These are phyloP conservation scores for Lepidium sativum DNA, from an alignment of 345 rosid genomes.

Conservation along the genomic window DNA sequence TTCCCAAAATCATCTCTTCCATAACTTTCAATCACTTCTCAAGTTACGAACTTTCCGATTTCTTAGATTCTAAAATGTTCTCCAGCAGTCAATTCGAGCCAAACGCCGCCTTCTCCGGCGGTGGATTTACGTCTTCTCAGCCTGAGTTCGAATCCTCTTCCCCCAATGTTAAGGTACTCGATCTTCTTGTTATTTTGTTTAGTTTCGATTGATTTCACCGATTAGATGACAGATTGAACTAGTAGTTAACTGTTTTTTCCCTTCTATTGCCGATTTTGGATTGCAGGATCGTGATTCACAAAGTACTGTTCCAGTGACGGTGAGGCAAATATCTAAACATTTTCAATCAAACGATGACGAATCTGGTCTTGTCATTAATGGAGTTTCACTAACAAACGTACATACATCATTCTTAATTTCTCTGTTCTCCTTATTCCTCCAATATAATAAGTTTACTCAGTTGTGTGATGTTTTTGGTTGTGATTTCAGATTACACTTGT, in stretches of 20 bases:
- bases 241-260: background rate
- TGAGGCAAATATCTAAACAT: constrained; percentile 75
- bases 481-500: constrained; percentile 56
- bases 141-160: constrained; percentile 49
- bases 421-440: background rate
- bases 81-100: constrained; percentile 66
- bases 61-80: constrained; percentile 32
- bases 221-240: background rate
- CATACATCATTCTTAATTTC: background rate
- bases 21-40: background rate
- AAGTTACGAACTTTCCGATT: background rate
- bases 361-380: constrained; percentile 54
- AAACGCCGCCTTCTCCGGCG: constrained; percentile 38
- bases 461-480: background rate
- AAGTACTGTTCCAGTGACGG: constrained; percentile 66
- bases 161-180: constrained; percentile 43
- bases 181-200: background rate
- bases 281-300: constrained; percentile 56
- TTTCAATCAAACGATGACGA: constrained; percentile 72
- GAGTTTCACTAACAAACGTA: constrained; percentile 45
- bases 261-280: background rate
- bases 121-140: constrained; percentile 69
- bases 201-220: background rate
- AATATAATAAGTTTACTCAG: background rate
- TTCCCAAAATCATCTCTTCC: background rate